Evolutionary conservation across 345 rosid species (phyloP), one percentile per base, ranked within the genome.

Genomic region (Eucalyptus erythrocorys): DNA sequence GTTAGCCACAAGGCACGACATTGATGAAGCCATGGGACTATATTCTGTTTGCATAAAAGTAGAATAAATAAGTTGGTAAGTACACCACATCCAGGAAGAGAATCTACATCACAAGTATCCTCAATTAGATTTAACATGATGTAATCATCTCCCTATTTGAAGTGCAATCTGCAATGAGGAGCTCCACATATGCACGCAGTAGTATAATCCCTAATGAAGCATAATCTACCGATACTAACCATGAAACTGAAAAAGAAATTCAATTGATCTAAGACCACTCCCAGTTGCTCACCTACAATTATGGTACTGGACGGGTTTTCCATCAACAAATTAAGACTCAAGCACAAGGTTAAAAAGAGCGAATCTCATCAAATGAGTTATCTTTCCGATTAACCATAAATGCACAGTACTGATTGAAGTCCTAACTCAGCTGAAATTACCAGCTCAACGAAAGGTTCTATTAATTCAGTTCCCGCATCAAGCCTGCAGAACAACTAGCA

Each of bases 1-100:
- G 91, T 93, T 94, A n/a, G 97, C 96, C 40, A 94, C 94, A 80
- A 94, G 94, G 91, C 98, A 95, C 21, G 98, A 91, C 45, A 95
- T 95, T 49, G 98, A 93, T 87, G 99, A 94, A 47, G 95, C 96
- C 98, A 97, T 96, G 30, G 47, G 47, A 21, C 47, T 43, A 50
- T 51, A 86, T 50, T 53, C 87, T 50, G 66, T 53, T 16, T 24
- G 66, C 87, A 86, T 40, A 45, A 53, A 86, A 24, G 47, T 40
- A 21, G 27, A 11, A 76, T 40, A 10, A 13, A 21, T 76, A 76
- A 21, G 30, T 40, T 76, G 84, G 84, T 40, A 43, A 40, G 84
- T 40, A 76, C 30, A 21, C 16, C 2, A 1, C 84, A 76, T 76
- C 84, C 84, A 76, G 16, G 84, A 76, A 76, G 84, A 40, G 84